Conservation (phyloP, 2,329 filamentous ascomycete species). For the Penicillium nordicum region DNA sequence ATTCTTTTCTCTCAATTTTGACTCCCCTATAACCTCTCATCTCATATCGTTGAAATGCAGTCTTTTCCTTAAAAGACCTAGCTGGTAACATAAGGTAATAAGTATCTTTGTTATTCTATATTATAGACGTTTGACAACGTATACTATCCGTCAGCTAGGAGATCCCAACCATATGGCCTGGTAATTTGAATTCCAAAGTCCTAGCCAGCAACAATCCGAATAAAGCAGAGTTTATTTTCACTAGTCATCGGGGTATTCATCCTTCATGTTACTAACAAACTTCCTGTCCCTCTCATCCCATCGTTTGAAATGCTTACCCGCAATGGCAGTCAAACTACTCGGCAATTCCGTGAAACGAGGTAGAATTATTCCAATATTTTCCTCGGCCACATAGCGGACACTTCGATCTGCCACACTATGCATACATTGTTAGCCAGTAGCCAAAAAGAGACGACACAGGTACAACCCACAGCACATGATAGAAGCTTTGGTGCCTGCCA, state of each 20-base stretch:
- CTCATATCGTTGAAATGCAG: too few species aligned
- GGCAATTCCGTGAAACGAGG: slow-evolving; percentile 52
- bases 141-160: too few species aligned
- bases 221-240: slow-evolving; percentile 1
- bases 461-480: slow-evolving; percentile 75
- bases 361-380: slow-evolving; percentile 68
- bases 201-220: not conserved
- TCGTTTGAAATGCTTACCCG: slow-evolving; percentile 83
- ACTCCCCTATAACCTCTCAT: too few species aligned
- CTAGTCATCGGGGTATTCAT: slow-evolving; percentile 84
- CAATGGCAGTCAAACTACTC: slow-evolving; percentile 57
- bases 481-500: slow-evolving; percentile 69
- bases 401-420: slow-evolving; percentile 63
- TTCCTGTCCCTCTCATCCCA: slow-evolving; percentile 65
- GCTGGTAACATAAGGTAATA: too few species aligned
- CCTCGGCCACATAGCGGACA: slow-evolving; percentile 72
- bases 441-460: not conserved
- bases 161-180: too few species aligned
- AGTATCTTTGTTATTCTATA: too few species aligned
- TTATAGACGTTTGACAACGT: too few species aligned
- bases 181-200: too few species aligned
- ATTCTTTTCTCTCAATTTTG: too few species aligned
- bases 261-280: slow-evolving; percentile 79
- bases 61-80: too few species aligned
- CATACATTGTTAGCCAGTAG: slow-evolving; percentile 18